phyloP scores from a whole-genome alignment of 2,329 filamentous ascomycete species.

The Hypoxylon sp. region DNA sequence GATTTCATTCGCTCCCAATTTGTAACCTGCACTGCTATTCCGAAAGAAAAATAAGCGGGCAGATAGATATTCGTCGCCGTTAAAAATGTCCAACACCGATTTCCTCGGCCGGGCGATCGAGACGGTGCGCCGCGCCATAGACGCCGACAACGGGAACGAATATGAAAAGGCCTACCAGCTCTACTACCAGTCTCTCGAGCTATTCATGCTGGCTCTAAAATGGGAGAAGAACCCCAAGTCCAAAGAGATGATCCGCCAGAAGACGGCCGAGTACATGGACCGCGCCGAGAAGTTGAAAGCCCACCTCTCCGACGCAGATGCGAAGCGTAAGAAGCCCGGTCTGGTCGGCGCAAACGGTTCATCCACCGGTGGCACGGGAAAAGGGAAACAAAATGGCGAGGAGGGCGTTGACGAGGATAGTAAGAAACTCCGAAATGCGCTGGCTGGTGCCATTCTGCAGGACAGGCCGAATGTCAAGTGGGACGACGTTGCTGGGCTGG shows the following conservation, averaged over 20 bases:
- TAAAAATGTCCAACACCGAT: conserved; percentile 84
- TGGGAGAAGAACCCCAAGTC: conserved; percentile 99
- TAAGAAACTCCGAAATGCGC: conserved; percentile 92
- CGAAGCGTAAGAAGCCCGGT: conserved; percentile 74
- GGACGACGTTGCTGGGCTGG: conserved; percentile 97
- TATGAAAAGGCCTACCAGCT: conserved; percentile 97
- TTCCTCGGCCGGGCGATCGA: conserved; percentile 97
- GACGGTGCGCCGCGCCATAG: conserved; percentile 96
- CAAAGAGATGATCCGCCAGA: conserved; percentile 96
- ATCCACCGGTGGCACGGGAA: conserved; percentile 68
- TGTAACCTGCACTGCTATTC: neutral
- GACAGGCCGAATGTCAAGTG: conserved; percentile 97
- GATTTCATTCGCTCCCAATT: neutral
- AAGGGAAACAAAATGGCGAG: conserved; percentile 62
- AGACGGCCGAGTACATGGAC: conserved; percentile 97
- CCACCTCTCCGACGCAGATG: conserved; percentile 79
- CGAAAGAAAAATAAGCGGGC: neutral
- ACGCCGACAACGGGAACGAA: conserved; percentile 91
- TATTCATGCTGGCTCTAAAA: conserved; percentile 98
- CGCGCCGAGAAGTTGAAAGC: conserved; percentile 97
- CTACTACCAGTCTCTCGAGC: conserved; percentile 94
- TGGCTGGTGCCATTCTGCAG: conserved; percentile 90
- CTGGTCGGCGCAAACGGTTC: conserved; percentile 78
- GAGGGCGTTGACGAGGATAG: conserved; percentile 81
- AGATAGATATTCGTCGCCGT: conserved; percentile 56